Base-by-base conservation (phyloP, 2,329 filamentous ascomycete species). In the Sordariomycetes sp. region DNA sequence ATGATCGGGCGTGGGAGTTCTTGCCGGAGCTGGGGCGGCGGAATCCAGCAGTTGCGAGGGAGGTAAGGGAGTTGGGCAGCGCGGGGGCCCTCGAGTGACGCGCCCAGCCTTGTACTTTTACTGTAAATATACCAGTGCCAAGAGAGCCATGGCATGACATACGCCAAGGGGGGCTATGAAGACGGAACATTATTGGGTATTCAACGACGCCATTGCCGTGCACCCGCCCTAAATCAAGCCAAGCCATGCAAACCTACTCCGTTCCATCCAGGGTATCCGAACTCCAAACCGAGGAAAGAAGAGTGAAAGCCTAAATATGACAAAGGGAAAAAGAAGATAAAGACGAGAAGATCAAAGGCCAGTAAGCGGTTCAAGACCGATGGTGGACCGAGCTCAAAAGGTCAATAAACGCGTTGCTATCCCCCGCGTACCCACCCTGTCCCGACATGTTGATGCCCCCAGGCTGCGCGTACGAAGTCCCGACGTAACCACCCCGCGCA, bases 351-450 rank as follows among this genome's bases (percentile, higher is more conserved):
- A 20, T 25, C 24, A n/a, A n/a, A n/a, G n/a, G n/a, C 25, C 10
- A 32, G 20, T 22, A 57, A 48, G 54, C 12, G 24, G 10, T 13
- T 17, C 54, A 51, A 32, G 35, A 42, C 24, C 56, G 56, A 25
- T 51, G 56, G 22, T 57, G 51, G 6, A 53, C 55, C 2, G 55
- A 53, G 5, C 51, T 35, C 8, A 53, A 35, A 13, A 57, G 39
- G 39, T 57, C 55, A 24, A 57, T 57, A n/a, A 57, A 24, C 28
- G 55, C 25, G 24, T 57, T 51, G 24, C 52, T 48, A 15, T 57
- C 55, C 24, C 48, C 51, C 7, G 15, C 39, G n/a, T 45, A 17
- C 6, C 55, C 36, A 4, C 51, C 35, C 32, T 13, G 42, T 17
- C 22, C 58, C 55, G 39, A 32, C 52, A 56, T 10, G 25, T 42